Base-by-base conservation (phyloP, 1,284 basidiomycete genomes). In the Sporisorium graminicola region DNA sequence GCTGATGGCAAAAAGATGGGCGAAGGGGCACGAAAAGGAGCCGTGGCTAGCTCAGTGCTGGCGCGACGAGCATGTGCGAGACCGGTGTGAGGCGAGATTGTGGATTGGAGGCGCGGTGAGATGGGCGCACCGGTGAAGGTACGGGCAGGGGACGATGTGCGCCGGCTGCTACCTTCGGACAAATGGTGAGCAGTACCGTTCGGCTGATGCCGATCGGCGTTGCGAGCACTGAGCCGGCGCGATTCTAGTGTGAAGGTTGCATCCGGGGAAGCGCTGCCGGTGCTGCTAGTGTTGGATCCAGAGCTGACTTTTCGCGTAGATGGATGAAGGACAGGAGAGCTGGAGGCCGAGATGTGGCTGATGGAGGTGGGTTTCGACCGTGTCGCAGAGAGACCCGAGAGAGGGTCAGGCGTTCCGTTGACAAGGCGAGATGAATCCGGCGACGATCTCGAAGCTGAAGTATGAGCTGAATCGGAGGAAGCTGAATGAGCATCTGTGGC, bases 61-160 rank as follows among this genome's bases (percentile, higher is more conserved):
- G 65, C 60, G 5, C 69, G 61, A 33, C 74, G 61, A 29, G 55
- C 65, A 42, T 72, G 74, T 10, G 56, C 63, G 12, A 70, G 56
- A n/a, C 67, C 64, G 9, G 68, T 55, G 20, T 67, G 62, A 3
- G 65, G 56, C 35, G 65, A 64, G 44, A 75, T 71, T 26, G 79
- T 73, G 22, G 77, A 70, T 49, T 81, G 77, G 8, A 81, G 60
- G 29, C 78, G 69, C 9, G 79, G 79, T 44, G 79, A 81, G 37
- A 79, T 66, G 31, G 74, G 74, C 10, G 70, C 52, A 50, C 58
- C 76, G 9, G 58, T 31, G 24, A 66, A 81, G 13, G 55, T 50
- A 42, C 79, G 66, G 5, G 70, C 72, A 18, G 79, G 78, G 20
- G 79, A 81, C n/a, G 66, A 60, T 33, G 65, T 70, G 29, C 75